Base-by-base conservation (phyloP, 441 rosid species). In the Gossypium trilobum region DNA sequence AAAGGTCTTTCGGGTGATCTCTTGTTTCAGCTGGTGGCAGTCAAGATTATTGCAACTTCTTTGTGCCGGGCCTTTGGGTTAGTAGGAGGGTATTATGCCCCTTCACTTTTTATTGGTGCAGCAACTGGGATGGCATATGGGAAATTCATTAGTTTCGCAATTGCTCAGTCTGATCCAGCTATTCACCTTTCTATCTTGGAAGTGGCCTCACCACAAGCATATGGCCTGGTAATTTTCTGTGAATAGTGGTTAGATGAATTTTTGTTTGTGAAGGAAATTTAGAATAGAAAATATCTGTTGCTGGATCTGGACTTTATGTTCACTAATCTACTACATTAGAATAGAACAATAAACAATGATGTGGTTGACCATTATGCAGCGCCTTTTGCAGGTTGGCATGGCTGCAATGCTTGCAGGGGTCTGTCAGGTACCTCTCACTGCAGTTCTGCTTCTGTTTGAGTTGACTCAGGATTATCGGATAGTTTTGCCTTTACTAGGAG, bases 351-450 rank as follows among this genome's bases (percentile, higher is more conserved):
- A 63, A 64, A 4, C 17, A 1, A 42, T 64, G 16, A 19, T 11
- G 52, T 20, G 54, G 17, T 44, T 73, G 29, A 36, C 10, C 29
- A 73, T 33, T 64, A 22, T 39, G 23, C 10, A 71, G 56, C 70
- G 64, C 55, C 69, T 68, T 33, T 68, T 71, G 84, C 88, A 91
- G 98, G 98, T 93, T 69, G 97, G 98, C 73, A 93, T 93, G 98
- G 98, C 98, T 71, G 97, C 98, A 77, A 91, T 97, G 68, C 96
- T 93, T 77, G 97, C 96, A n/a, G 98, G 97, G 70, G 97, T 93
- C 65, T 93, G 98, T 81, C 96, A 91, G 78, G 98, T 93, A 64
- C 97, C 98, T 74, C 97, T 94, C 77, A 94, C 97, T 64, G 82
- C 98, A 1, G 98, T 91, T 70, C 80, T 94, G 69, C 83, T 91